Evolutionary conservation across 1,284 basidiomycete genomes (phyloP), one percentile per base, ranked within the genome.

Genomic region (Coniophora puteana): DNA sequence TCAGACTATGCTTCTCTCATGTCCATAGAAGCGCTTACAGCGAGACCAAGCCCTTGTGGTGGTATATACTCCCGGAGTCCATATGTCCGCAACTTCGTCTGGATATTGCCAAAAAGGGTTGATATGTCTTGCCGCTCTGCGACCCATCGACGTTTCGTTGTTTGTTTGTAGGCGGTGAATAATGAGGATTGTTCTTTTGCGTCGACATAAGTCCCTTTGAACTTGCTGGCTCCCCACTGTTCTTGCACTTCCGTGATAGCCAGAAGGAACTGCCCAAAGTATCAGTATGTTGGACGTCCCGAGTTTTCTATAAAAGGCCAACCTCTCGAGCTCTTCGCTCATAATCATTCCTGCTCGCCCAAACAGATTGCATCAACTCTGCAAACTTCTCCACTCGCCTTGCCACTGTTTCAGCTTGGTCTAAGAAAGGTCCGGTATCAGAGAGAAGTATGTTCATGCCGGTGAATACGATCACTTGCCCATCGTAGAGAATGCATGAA

Each of bases 401-500:
- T 2, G 92, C 90, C 14, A 93, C 93, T 0, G 92, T 96, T 59
- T 97, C 93, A 5, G 90, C 88, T 63, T 97, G 93, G 55, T 98
- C 93, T 95, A 31, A 25, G 45, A 17, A 3, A 14, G n/a, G 11
- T 29, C 27, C 12, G 26, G 32, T 25, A n/a, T 33, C 24, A 36
- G 27, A 40, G 20, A 38, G 32, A 38, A 31, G 25, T 30, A n/a
- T n/a, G n/a, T 20, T 12, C 23, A 28, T 30, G 23, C 37, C 21
- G 12, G 6, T 23, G 13, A 27, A 8, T 21, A 31, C 18, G 28
- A 18, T 22, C 32, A 59, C 78, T 48, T 51, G 92, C 93, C 92
- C 85, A 96, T 94, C 1, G 90, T 86, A 0, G 93, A 95, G 62
- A 99, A 99, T 0, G 95, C 95, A 61, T 99, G 95, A 72, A 99